Base-by-base conservation (phyloP, 2,329 filamentous ascomycete species). In the Chlorencoelia australis region DNA sequence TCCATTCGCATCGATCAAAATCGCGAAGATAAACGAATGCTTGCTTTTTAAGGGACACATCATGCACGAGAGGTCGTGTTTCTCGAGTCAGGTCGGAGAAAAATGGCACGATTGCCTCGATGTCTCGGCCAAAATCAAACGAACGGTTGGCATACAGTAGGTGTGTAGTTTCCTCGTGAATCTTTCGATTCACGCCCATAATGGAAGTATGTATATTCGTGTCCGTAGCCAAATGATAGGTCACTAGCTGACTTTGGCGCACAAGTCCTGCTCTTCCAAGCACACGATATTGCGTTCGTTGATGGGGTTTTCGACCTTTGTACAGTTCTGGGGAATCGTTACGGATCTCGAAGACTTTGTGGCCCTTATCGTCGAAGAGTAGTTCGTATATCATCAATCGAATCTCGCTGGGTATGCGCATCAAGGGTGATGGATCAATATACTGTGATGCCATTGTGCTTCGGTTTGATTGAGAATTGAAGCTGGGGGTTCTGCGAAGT, bases 71-170 rank as follows among this genome's bases (percentile, higher is more conserved):
- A 7, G 55, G 52, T 21, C 69, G 62, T 2, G 68, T 66, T 13
- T 54, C 47, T 1, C 65, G 61, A 2, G 68, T 71, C 21, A 76
- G 62, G 51, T 79, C 73, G 20, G 61, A 59, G 25, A 80, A 59
- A 51, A 79, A 79, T 0, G 74, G 72, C 1, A 68, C 63, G 5
- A 75, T 64, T 11, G 74, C 71, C 54, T 79, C 75, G 44, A 79
- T 62, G 54, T 73, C 64, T 31, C 64, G 63, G 42, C 68, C 69
- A 52, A 80, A 80, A 48, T 71, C 67, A 53, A 79, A 79, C 1
- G 60, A 60, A 51, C 76, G 71, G 37, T 54, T 59, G 6, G 60
- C 62, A 54, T 79, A 80, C 3, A 80, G 59, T 11, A 73, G 52
- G 39, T 68, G 62, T 4, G 67, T 59, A n/a, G 69, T 67, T 52